Conservation (phyloP, 2,329 filamentous ascomycete genomes). For the Cercospora nicotianae region DNA sequence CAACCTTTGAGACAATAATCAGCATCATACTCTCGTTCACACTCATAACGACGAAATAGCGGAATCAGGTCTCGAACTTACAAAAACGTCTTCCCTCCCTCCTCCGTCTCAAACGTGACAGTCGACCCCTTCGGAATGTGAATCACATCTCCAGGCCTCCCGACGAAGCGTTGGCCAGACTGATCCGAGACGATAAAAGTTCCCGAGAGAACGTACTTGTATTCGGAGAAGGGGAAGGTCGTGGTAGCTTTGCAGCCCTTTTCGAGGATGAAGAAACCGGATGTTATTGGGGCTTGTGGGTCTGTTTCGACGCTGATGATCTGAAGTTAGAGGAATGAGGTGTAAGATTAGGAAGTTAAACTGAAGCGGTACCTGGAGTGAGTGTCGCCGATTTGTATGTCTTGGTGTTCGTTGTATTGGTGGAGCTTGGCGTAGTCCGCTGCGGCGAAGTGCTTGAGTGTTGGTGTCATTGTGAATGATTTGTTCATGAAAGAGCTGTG, state of each 20-base stretch:
- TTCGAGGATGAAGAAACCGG: constrained; percentile 3
- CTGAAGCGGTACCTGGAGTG: background rate
- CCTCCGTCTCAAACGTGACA: constrained; percentile 8
- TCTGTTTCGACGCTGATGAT: background rate
- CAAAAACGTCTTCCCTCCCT: constrained; percentile 8
- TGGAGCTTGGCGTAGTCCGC: background rate
- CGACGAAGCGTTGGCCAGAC: background rate
- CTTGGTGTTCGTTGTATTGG: constrained; percentile 6
- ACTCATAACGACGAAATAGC: background rate
- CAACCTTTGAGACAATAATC: no score
- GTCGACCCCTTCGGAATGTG: constrained; percentile 1
- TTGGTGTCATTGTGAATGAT: background rate
- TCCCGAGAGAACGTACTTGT: constrained; percentile 2
- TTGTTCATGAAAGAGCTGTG: no score
- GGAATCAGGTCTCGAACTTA: background rate
- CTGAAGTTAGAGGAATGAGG: background rate
- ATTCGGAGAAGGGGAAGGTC: constrained; percentile 3
- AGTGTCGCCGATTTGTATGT: constrained; percentile 2
- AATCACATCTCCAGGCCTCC: constrained; percentile 1
- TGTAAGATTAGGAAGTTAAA: background rate
- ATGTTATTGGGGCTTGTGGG: background rate
- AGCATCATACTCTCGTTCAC: background rate
- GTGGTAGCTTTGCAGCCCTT: constrained; percentile 5
- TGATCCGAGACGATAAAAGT: constrained; percentile 6
- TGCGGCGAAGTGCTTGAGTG: constrained; percentile 2